phyloP scores from a whole-genome alignment of 2,329 filamentous ascomycete genomes.

The Passalora sequoiae region DNA sequence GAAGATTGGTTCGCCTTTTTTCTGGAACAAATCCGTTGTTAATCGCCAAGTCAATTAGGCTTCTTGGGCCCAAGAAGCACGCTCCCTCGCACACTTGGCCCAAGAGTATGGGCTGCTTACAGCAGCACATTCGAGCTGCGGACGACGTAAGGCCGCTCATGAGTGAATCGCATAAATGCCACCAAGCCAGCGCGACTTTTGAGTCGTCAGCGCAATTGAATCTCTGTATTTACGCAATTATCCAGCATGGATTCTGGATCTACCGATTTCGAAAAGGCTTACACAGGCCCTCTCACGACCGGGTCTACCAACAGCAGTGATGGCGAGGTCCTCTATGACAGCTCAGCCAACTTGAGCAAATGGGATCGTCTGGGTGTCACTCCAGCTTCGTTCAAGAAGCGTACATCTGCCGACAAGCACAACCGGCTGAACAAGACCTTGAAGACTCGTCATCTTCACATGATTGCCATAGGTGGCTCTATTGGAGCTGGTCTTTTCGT shows the following conservation, averaged over 20 bases:
- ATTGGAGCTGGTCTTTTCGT: conserved; percentile 55
- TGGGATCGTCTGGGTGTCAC: conserved; percentile 32
- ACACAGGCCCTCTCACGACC: conserved; percentile 5
- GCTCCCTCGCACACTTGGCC: conserved; percentile 13
- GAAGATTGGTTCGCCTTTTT: conserved; percentile 19
- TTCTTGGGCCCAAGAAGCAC: not conserved
- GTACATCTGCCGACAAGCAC: conserved; percentile 29
- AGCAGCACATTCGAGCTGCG: not conserved
- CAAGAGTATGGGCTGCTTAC: not conserved
- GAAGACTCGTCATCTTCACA: conserved; percentile 30
- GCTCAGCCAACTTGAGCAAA: conserved; percentile 15
- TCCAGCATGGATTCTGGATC: conserved; percentile 2
- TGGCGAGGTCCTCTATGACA: conserved; percentile 13
- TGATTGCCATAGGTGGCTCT: conserved; percentile 34
- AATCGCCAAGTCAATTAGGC: conserved; percentile 3
- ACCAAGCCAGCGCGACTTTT: not conserved
- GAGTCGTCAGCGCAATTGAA: not conserved
- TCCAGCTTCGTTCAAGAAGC: conserved; percentile 28
- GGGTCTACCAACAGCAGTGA: conserved; percentile 16
- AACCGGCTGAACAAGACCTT: conserved; percentile 32
- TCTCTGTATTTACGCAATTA: conserved; percentile 1
- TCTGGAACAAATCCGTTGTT: conserved; percentile 2
- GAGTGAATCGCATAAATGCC: not conserved
- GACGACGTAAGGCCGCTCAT: not conserved
- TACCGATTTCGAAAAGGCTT: conserved; percentile 19